Evolutionary conservation across 805 yeast species (phyloP).

Genomic region (Kuraishia ogatae): DNA sequence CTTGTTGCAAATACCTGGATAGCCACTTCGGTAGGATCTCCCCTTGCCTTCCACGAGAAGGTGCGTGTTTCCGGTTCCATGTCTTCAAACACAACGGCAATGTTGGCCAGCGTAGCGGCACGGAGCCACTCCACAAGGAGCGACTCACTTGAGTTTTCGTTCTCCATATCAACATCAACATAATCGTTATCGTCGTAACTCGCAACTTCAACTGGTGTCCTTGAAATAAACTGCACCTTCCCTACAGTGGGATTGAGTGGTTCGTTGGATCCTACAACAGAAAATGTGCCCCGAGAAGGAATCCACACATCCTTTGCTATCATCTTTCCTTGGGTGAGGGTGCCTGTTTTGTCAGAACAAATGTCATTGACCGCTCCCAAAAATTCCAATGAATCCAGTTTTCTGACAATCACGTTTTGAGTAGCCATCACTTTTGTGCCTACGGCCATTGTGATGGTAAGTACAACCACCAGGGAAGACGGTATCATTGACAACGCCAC

Average conservation of each 20-base stretch:
- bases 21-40: conserved; percentile 88
- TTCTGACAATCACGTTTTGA: conserved; percentile 65
- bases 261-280: conserved; percentile 45
- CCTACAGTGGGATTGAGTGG: conserved; percentile 63
- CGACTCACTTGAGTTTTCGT: conserved; percentile 18
- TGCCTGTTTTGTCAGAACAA: conserved; percentile 80
- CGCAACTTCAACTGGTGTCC: conserved; percentile 27
- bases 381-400: conserved; percentile 70
- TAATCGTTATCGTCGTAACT: conserved; percentile 21
- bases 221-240: conserved; percentile 24
- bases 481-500: conserved; percentile 80
- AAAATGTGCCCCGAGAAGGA: conserved; percentile 51
- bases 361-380: conserved; percentile 73
- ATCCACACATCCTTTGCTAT: conserved; percentile 63
- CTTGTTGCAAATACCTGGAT: conserved; percentile 70
- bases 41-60: conserved; percentile 64
- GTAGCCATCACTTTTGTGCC: conserved; percentile 69
- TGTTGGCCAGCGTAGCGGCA: conserved; percentile 71
- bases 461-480: conserved; percentile 68
- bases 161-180: not conserved
- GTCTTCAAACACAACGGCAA: conserved; percentile 54
- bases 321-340: conserved; percentile 77
- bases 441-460: conserved; percentile 81
- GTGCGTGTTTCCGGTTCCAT: conserved; percentile 28
- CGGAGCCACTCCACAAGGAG: conserved; percentile 37